These are phyloP conservation scores for Starmerella davenportii DNA, from an alignment of 805 yeast species.

Conservation along the genomic window DNA sequence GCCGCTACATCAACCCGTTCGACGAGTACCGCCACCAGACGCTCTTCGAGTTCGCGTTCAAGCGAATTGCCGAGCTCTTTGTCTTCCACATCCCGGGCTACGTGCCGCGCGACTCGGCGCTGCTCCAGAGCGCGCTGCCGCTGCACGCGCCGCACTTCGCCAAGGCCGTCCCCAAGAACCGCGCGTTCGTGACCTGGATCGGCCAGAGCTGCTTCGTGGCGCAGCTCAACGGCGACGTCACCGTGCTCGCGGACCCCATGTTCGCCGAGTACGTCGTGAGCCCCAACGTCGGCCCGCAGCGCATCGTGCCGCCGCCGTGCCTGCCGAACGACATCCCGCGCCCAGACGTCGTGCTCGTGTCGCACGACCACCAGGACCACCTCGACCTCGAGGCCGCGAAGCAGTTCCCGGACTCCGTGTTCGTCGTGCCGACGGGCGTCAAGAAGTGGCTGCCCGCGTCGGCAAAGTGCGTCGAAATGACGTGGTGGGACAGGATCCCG, in stretches of 20 bases:
- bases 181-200: conserved; percentile 63
- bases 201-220: conserved; percentile 79
- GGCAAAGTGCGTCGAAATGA: conserved; percentile 50
- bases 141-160: conserved; percentile 35
- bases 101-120: conserved; percentile 31
- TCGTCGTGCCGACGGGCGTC: conserved; percentile 83
- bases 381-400: conserved; percentile 45
- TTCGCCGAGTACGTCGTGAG: conserved; percentile 48
- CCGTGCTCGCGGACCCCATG: conserved; percentile 71
- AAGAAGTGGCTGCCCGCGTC: conserved; percentile 39
- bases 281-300: conserved; percentile 56
- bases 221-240: conserved; percentile 38
- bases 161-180: conserved; percentile 15
- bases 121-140: conserved; percentile 42
- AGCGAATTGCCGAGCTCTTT: conserved; percentile 53
- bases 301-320: conserved; percentile 68
- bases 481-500: conserved; percentile 74
- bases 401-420: conserved; percentile 29
- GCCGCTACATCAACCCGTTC: conserved; percentile 81
- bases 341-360: conserved; percentile 59
- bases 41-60: conserved; percentile 60
- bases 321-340: conserved; percentile 40
- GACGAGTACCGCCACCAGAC: conserved; percentile 81
- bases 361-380: conserved; percentile 95
- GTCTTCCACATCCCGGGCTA: conserved; percentile 43